Evolutionary conservation across 805 yeast species (phyloP), one percentile per base, ranked within the genome.

Genomic region (Saturnispora gosingensis): DNA sequence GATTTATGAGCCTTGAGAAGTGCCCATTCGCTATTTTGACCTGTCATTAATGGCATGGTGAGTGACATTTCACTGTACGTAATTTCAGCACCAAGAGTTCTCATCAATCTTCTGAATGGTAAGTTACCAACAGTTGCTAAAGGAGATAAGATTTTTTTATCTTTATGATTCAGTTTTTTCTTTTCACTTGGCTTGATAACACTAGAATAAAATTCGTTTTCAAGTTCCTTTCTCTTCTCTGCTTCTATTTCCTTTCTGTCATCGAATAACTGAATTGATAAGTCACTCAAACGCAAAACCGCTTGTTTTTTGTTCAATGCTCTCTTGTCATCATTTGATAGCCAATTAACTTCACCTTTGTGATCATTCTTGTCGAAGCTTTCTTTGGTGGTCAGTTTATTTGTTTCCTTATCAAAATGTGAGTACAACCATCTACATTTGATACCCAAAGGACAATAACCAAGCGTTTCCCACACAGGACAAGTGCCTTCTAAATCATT

Each of bases 11-110:
- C 93, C 61, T 90, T 86, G 20, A 96, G 88, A 45, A 93, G 73
- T 0, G 99, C 99, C 99, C 99, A 93, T 67, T 93, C 99, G 2
- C 95, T 80, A 64, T 88, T 88, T 16, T 84, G 77, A 28, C 97
- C 99, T 65, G 88, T 96, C 25, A 93, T 70, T 49, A 93, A 71
- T 1, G 98, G 97, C 48, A 87, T 70, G 2, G 86, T 72, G 36
- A 93, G 73, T 0, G 98, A 97, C 99, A 93, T 93, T 70, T 93
- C 99, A 39, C 90, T 78, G 65, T 87, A 93, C 0, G 99, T 93
- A 16, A 89, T 77, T 61, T 93, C 97, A 11, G 96, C 96, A 16
- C 97, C 97, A 34, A 88, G 67, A 1, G 83, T 76, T 61, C 83
- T 85, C 97, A 93, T 90, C 54, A 93, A 74, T 59, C 98, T 77